phyloP scores from a whole-genome alignment of 768 basidiomycete genomes.

The Antrodiella citrinella region DNA sequence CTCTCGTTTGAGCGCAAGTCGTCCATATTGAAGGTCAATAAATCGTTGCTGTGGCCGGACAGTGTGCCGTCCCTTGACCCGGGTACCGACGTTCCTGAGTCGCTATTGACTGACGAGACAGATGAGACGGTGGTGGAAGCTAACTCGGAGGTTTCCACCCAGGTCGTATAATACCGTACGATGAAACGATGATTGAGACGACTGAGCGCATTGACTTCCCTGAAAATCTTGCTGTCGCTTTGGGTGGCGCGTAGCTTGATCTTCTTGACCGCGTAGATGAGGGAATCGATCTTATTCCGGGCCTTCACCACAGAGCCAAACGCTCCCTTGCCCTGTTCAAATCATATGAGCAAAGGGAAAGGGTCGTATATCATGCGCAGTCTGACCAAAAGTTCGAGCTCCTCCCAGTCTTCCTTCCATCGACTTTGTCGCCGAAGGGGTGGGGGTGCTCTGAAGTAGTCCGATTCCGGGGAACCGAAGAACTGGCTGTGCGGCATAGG shows the following conservation, averaged over 20 bases:
- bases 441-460: conserved; percentile 45
- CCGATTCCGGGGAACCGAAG: conserved; percentile 55
- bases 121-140: conserved; percentile 40
- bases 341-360: conserved; percentile 1
- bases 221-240: conserved; percentile 80
- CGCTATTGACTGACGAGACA: conserved; percentile 36
- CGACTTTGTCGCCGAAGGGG: conserved; percentile 41
- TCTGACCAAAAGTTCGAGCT: conserved; percentile 71
- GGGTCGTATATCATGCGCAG: background rate
- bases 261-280: conserved; percentile 90
- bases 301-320: conserved; percentile 97
- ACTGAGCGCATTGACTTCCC: conserved; percentile 87
- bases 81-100: conserved; percentile 42
- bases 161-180: conserved; percentile 87
- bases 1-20: conserved; percentile 45
- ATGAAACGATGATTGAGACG: conserved; percentile 83
- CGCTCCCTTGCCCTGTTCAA: conserved; percentile 68
- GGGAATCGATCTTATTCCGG: conserved; percentile 75
- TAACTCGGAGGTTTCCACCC: conserved; percentile 69
- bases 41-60: conserved; percentile 14
- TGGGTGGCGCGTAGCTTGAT: conserved; percentile 71
- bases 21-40: conserved; percentile 56
- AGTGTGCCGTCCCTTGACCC: conserved; percentile 20
- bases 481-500: conserved; percentile 36
- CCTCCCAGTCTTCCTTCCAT: conserved; percentile 94